These are phyloP conservation scores for Myxozyma sirexii DNA, from an alignment of 805 yeast species.

Conservation along the genomic window DNA sequence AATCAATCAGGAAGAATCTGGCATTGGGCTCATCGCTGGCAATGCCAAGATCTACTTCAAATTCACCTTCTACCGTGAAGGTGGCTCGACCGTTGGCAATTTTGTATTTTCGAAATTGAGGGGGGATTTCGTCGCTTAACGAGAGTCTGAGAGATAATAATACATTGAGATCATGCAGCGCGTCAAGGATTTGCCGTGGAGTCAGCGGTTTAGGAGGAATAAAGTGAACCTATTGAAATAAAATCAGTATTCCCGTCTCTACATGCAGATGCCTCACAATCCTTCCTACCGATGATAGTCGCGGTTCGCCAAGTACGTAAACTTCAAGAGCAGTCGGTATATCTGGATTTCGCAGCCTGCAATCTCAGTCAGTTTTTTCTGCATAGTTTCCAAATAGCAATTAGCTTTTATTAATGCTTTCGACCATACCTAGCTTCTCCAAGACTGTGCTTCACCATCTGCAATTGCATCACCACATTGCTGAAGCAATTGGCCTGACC, in stretches of 20 bases:
- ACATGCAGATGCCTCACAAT: neutral
- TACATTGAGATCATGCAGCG: conserved; percentile 70
- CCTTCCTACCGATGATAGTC: conserved; percentile 26
- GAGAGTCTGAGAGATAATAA: conserved; percentile 76
- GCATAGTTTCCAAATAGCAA: too few species aligned
- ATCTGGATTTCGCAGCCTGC: conserved; percentile 79
- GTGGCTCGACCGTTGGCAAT: conserved; percentile 77
- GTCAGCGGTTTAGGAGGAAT: conserved; percentile 55
- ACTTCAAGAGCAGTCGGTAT: conserved; percentile 85
- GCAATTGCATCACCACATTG: conserved; percentile 65
- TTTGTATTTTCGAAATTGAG: conserved; percentile 60
- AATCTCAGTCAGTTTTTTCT: neutral
- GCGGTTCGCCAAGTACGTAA: conserved; percentile 57
- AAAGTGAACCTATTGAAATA: conserved; percentile 40
- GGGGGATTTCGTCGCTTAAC: conserved; percentile 59
- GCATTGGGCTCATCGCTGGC: conserved; percentile 62
- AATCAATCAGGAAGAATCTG: conserved; percentile 78
- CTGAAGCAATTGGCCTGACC: conserved; percentile 72
- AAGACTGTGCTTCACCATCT: conserved; percentile 66
- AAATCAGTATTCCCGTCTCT: neutral
- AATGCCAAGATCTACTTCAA: conserved; percentile 77
- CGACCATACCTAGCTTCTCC: conserved; percentile 68
- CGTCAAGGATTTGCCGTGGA: conserved; percentile 58
- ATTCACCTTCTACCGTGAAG: conserved; percentile 63
- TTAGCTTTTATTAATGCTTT: neutral